A percentile compares a stretch with the other conserved stretches of the same genome.
Conservation (phyloP, 2,329 filamentous ascomycete species). For the Incumbomyces lentus region DNA sequence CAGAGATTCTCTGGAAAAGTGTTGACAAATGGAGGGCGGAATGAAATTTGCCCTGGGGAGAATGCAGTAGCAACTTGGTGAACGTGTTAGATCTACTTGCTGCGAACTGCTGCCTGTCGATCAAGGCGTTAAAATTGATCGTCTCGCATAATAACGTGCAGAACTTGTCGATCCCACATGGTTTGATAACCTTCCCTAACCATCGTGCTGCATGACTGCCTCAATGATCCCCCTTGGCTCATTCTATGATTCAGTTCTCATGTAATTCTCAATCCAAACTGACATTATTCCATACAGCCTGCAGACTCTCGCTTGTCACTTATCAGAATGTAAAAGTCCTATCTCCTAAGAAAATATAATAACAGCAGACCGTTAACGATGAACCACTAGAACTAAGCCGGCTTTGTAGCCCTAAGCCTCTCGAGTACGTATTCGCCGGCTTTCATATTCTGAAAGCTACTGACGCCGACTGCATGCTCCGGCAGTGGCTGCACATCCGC, state of each 20-base stretch:
- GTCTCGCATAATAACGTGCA: too few relatives aligned
- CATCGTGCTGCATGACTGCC: neutral
- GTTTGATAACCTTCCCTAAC: neutral
- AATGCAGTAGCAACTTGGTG: too few relatives aligned
- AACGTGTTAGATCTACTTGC: too few relatives aligned
- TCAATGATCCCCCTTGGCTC: neutral
- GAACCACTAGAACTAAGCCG: too few relatives aligned
- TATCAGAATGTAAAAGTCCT: conserved; percentile 1
- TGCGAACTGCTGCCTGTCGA: too few relatives aligned
- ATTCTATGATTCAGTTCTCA: neutral
- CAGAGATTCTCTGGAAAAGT: neutral
- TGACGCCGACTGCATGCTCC: conserved; percentile 14
- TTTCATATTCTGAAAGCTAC: conserved; percentile 16
- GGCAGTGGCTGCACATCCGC: conserved; percentile 27
- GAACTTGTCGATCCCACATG: neutral
- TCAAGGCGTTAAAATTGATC: too few relatives aligned
- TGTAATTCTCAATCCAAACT: neutral
- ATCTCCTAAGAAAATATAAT: too few relatives aligned
- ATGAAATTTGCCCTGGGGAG: neutral
- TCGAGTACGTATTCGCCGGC: conserved; percentile 21
- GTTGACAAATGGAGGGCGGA: neutral
- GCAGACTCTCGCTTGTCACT: neutral
- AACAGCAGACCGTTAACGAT: too few relatives aligned
- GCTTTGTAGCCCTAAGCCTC: conserved; percentile 19
- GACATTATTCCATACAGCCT: neutral